Evolutionary conservation across 1,139 yeast species (phyloP).

Genomic region (Hanseniaspora gamundiae): DNA sequence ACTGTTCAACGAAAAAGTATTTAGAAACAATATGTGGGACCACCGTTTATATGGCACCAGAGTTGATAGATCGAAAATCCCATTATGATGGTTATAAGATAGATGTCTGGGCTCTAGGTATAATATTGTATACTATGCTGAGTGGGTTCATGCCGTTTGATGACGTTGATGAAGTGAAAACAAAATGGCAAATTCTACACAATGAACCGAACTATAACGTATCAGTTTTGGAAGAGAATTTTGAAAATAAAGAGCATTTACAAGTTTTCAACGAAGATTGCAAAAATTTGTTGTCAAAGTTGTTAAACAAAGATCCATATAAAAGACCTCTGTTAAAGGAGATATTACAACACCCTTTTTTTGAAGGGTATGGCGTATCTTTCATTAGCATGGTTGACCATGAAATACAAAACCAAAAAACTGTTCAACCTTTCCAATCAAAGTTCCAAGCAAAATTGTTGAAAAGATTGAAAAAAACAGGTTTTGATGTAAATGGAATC

Average conservation of each 20-base stretch:
- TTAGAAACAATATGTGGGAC: conserved; percentile 90
- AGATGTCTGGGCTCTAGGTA: conserved; percentile 90
- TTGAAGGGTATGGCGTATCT: conserved; percentile 36
- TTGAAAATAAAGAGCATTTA: background rate
- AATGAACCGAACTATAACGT: conserved; percentile 46
- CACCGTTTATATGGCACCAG: conserved; percentile 95
- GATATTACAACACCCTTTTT: conserved; percentile 49
- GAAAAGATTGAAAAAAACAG: conserved; percentile 50
- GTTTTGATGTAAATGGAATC: conserved; percentile 54
- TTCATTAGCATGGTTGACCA: conserved; percentile 34
- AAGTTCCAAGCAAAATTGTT: conserved; percentile 55
- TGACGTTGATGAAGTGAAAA: conserved; percentile 56
- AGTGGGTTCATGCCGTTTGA: conserved; percentile 89
- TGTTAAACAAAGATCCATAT: conserved; percentile 58
- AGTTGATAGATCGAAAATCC: conserved; percentile 45
- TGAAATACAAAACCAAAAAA: conserved; percentile 30
- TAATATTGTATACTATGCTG: conserved; percentile 79
- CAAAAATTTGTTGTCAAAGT: conserved; percentile 34
- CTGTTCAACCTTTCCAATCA: conserved; percentile 38
- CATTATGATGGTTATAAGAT: conserved; percentile 73
- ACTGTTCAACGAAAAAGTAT: conserved; percentile 43
- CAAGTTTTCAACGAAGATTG: conserved; percentile 28
- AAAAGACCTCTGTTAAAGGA: conserved; percentile 51
- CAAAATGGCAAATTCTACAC: conserved; percentile 48
- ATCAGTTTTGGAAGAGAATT: conserved; percentile 7